Evolutionary conservation across 129 eudicot species (phyloP).

Genomic region (Apium graveolens): DNA sequence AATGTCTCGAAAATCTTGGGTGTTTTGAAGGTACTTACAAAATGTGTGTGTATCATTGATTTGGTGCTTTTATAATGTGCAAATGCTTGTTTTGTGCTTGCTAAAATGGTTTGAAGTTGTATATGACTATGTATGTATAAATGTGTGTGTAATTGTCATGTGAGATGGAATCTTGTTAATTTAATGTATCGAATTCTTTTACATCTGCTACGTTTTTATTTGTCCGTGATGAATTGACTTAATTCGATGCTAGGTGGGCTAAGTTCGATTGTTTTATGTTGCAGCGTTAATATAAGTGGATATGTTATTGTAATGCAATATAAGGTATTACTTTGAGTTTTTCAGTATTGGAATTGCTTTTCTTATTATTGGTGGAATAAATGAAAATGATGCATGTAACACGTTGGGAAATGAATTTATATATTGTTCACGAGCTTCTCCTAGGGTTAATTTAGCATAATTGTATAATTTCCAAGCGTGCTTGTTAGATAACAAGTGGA

Average conservation of each 20-base stretch:
- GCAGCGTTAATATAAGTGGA: not conserved
- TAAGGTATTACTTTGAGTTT: not conserved
- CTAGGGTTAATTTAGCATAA: not conserved
- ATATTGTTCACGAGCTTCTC: not conserved
- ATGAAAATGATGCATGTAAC: not conserved
- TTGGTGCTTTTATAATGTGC: not conserved
- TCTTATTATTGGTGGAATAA: not conserved
- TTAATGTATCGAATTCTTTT: not conserved
- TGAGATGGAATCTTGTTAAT: not conserved
- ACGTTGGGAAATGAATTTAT: not conserved
- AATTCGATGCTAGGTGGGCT: not conserved
- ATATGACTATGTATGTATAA: too few species aligned
- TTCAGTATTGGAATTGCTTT: not conserved
- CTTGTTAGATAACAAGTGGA: not conserved
- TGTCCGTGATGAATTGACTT: not conserved
- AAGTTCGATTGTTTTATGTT: not conserved
- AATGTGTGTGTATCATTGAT: not conserved
- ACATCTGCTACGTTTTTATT: not conserved
- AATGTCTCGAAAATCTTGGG: constrained; percentile 59
- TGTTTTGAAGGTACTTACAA: constrained; percentile 54
- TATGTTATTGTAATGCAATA: not conserved
- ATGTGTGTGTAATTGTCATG: not conserved
- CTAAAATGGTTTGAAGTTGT: too few species aligned
- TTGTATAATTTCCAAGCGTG: not conserved
- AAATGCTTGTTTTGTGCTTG: not conserved